Evolutionary conservation across 768 basidiomycete species (phyloP), one percentile per base, ranked within the genome.

Genomic region (Harrya chromipes): DNA sequence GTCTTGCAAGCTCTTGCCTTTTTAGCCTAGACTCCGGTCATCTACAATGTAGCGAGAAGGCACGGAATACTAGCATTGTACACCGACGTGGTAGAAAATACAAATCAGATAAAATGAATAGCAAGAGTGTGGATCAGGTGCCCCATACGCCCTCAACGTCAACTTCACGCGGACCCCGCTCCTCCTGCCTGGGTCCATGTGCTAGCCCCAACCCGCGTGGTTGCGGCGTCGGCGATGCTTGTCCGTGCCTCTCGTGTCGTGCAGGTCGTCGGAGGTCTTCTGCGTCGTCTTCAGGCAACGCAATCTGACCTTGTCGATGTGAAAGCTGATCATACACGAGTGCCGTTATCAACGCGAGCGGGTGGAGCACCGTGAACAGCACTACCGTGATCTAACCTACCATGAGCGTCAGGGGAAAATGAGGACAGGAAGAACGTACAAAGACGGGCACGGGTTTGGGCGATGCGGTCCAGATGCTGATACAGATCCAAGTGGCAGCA

Each of bases 401-500:
- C 36, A 29, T 24, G 42, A 38, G 11, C 14, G 23, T 13, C n/a
- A 10, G 14, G 9, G 33, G 13, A 29, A 6, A 13, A 38, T 9
- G 29, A 8, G 6, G 6, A 37, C 17, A 13, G 36, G 4, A 19
- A 2, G 1, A 24, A 74, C 85, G 19, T 55, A 88, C 85, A 55
- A 80, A 80, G 13, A 91, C 80, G 3, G 80, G 74, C 7, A 73
- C 71, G 0, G 87, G 82, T 53, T 89, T 89, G 0, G 84, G 85
- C 23, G 72, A 61, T 4, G 73, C 69, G 20, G 68, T 65, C 83
- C 84, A 87, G 5, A 90, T 70, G 55, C 81, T 81, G 19, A 83
- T 72, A 51, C 81, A 81, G 19, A 87, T 75, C 88, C 88, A 91
- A 0, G 81, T 83, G 0, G 86, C 83, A 1, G 84, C 84, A 13